These are phyloP conservation scores for Phlebiopsis gigantea DNA, from an alignment of 768 basidiomycete genomes.

Conservation along the genomic window DNA sequence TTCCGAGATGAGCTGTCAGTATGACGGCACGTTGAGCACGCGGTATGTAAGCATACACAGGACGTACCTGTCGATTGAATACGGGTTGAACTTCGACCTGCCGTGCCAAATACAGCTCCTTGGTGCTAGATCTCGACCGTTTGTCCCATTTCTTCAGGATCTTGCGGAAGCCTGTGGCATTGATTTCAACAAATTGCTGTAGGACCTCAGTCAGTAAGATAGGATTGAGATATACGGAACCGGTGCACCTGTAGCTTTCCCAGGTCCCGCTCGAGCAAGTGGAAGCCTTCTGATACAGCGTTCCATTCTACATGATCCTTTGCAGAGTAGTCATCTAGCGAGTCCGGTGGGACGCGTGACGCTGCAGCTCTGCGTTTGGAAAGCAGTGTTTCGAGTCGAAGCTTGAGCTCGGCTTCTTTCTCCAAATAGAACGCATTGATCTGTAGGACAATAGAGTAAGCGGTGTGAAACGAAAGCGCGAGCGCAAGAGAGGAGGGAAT, in stretches of 20 bases:
- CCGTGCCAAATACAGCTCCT: slow-evolving; percentile 90
- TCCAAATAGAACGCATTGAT: slow-evolving; percentile 98
- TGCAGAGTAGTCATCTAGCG: slow-evolving; percentile 48
- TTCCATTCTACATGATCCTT: slow-evolving; percentile 84
- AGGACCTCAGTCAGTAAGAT: slow-evolving; percentile 4
- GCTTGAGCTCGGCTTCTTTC: slow-evolving; percentile 91
- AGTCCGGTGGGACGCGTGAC: slow-evolving; percentile 64
- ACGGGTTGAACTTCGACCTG: slow-evolving; percentile 99
- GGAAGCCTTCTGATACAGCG: slow-evolving; percentile 94
- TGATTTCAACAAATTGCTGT: slow-evolving; percentile 96
- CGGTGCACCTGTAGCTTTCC: slow-evolving; percentile 89
- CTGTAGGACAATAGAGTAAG: slow-evolving; percentile 34
- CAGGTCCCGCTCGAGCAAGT: slow-evolving; percentile 88
- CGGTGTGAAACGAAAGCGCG: background rate
- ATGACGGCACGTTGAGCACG: background rate
- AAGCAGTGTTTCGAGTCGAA: slow-evolving; percentile 87
- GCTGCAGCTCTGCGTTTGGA: slow-evolving; percentile 89
- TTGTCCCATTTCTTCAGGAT: slow-evolving; percentile 99
- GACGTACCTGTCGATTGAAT: slow-evolving; percentile 86
- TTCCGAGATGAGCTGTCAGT: slow-evolving; percentile 74
- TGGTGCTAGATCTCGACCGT: slow-evolving; percentile 89
- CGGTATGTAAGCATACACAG: background rate
- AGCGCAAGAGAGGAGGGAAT: slow-evolving; percentile 8
- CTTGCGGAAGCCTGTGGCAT: slow-evolving; percentile 94
- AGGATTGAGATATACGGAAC: slow-evolving; percentile 11